phyloP scores from a whole-genome alignment of 1,139 yeast species.

The Yamadazyma taylorii region DNA sequence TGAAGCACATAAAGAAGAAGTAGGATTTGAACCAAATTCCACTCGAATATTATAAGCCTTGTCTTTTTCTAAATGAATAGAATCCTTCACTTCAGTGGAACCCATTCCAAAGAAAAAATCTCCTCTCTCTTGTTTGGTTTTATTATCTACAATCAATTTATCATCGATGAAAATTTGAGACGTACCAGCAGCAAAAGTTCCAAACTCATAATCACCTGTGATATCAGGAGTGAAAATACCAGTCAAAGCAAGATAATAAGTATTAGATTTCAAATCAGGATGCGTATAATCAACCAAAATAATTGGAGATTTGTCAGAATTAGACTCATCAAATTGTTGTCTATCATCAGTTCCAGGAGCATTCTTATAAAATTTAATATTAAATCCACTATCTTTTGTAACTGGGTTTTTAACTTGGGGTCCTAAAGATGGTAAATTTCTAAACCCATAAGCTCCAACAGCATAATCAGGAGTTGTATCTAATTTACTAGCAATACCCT shows the following conservation, averaged over 20 bases:
- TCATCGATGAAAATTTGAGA: slow-evolving; percentile 52
- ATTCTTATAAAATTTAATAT: slow-evolving; percentile 34
- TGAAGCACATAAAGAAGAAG: slow-evolving; percentile 31
- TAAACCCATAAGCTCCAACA: slow-evolving; percentile 23
- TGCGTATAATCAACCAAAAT: slow-evolving; percentile 49
- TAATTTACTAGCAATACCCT: slow-evolving; percentile 25
- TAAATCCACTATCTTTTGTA: slow-evolving; percentile 42
- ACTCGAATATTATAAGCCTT: slow-evolving; percentile 41
- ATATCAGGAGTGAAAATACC: slow-evolving; percentile 46
- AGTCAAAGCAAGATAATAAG: slow-evolving; percentile 43
- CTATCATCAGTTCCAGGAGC: slow-evolving; percentile 18
- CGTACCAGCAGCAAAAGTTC: slow-evolving; percentile 52
- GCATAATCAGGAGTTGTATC: slow-evolving; percentile 18
- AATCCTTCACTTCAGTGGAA: slow-evolving; percentile 46
- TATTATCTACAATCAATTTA: slow-evolving; percentile 55
- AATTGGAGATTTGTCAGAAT: slow-evolving; percentile 32
- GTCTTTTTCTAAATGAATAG: slow-evolving; percentile 39
- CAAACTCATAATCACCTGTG: slow-evolving; percentile 50
- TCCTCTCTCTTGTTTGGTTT: slow-evolving; percentile 51
- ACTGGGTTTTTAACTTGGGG: slow-evolving; percentile 20
- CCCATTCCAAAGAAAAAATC: slow-evolving; percentile 46
- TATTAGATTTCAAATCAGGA: slow-evolving; percentile 20
- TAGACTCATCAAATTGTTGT: slow-evolving; percentile 37
- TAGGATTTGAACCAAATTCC: slow-evolving; percentile 54
- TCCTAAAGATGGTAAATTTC: slow-evolving; percentile 30